These are phyloP conservation scores for Gamsiella multidivaricata DNA, from an alignment of 192 early-diverging fungal genomes.

Conservation along the genomic window DNA sequence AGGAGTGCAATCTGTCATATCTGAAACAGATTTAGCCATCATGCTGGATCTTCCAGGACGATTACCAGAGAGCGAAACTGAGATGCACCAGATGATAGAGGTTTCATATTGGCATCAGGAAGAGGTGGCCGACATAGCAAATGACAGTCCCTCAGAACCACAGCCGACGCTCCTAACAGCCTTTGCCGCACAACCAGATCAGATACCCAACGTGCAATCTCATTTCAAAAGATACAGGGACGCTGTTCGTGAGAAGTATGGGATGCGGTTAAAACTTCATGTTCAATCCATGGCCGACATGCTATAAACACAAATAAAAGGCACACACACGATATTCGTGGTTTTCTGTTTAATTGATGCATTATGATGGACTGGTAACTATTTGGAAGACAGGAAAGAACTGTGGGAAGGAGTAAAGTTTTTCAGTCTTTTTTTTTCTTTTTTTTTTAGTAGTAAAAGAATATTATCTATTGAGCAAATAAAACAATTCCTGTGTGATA, in stretches of 20 bases:
- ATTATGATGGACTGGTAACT: neutral
- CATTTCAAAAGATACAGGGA: slow-evolving; percentile 40
- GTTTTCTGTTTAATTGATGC: neutral
- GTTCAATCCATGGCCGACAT: slow-evolving; percentile 29
- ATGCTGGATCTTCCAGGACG: slow-evolving; percentile 39
- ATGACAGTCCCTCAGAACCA: neutral
- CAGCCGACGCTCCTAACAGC: slow-evolving; percentile 27
- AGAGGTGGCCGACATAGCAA: neutral
- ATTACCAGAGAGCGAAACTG: slow-evolving; percentile 13
- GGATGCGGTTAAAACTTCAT: slow-evolving; percentile 20
- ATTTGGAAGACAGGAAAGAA: neutral
- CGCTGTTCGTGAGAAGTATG: slow-evolving; percentile 4
- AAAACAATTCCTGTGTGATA: neutral
- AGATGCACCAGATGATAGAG: slow-evolving; percentile 40
- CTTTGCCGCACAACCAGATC: slow-evolving; percentile 47
- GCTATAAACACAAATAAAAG: neutral
- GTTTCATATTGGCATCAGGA: slow-evolving; percentile 41
- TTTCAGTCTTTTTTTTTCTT: neutral
- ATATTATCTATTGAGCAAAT: neutral
- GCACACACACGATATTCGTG: neutral
- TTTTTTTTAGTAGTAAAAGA: slow-evolving; percentile 2
- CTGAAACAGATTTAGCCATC: slow-evolving; percentile 30
- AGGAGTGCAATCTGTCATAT: too few relatives aligned
- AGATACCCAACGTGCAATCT: slow-evolving; percentile 14
- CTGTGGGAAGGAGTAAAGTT: neutral